Base-by-base conservation (phyloP, 2,329 filamentous ascomycete genomes). In the Phoma sp. region DNA sequence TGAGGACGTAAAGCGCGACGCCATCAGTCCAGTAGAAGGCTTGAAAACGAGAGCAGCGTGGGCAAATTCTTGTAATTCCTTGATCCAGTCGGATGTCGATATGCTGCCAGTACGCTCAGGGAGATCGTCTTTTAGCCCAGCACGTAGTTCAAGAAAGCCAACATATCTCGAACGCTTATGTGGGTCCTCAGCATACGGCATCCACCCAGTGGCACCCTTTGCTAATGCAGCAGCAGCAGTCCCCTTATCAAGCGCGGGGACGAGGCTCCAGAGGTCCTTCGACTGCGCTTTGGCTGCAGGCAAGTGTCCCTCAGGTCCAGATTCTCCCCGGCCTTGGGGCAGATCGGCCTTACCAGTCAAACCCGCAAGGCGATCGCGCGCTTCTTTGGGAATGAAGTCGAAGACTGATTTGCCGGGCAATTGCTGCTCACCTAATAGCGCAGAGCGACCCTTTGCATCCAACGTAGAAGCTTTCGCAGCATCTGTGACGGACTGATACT, bases 381-480 rank as follows among this genome's bases (percentile, higher is more conserved):
- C 86, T 30, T 89, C 83, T 0, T 90, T 82, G 0, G 90, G 90
- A 61, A 99, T 83, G 74, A 90, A 99, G 75, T 98, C 93, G 72
- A 98, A 99, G 2, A 99, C 87, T 0, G 95, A 98, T 77, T 98
- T 97, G 0, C 91, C 91, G 0, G 93, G 93, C 0, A 98, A 79
- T 32, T 86, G 83, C 35, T 85, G 81, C 76, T 97, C 93, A 32
- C 93, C 93, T 1, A 98, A 81, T 0, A 96, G 80, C 4, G 86
- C 86, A 10, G 92, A 93, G 58, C 95, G 86, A 37, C 88, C 81
- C 67, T 86, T 88, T 0, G 91, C 87, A 70, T 96, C 86, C 7
- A 96, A 81, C 1, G 81, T 85, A 0, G 91, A 95, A 2, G 85
- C 80, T 73, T 88, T 93, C 7, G 92, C 91, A 1, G 89, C 89